Conservation (phyloP, 306 rosid genomes). For the Coriaria nepalensis region DNA sequence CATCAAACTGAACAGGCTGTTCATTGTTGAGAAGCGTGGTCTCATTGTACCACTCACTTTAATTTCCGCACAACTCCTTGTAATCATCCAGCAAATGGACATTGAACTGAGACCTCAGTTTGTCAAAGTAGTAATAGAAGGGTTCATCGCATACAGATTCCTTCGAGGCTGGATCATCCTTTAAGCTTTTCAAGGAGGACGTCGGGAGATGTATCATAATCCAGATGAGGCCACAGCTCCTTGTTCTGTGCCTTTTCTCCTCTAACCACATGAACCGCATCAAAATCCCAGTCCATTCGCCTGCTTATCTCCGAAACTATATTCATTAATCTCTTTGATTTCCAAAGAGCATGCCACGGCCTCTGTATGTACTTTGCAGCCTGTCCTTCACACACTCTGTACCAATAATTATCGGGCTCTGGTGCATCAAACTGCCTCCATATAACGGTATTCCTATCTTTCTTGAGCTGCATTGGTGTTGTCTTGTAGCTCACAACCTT, state of each 20-base stretch:
- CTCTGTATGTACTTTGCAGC: constrained; percentile 73
- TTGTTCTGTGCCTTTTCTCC: constrained; percentile 86
- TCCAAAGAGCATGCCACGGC: constrained; percentile 97
- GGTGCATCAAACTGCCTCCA: constrained; percentile 90
- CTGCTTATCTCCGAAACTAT: constrained; percentile 84
- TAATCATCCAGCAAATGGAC: constrained; percentile 92
- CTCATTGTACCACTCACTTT: constrained; percentile 94
- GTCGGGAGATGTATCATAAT: constrained; percentile 73
- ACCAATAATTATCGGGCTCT: constrained; percentile 97
- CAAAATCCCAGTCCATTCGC: constrained; percentile 94
- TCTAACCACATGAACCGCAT: constrained; percentile 80
- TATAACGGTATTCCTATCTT: constrained; percentile 54
- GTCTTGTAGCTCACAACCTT: constrained; percentile 59
- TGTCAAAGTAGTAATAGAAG: constrained; percentile 84
- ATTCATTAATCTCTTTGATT: constrained; percentile 94
- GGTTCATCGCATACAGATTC: constrained; percentile 73
- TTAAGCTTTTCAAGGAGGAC: constrained; percentile 54
- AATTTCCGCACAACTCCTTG: constrained; percentile 72
- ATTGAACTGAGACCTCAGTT: constrained; percentile 72
- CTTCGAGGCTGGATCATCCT: constrained; percentile 79
- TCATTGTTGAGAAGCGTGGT: constrained; percentile 54
- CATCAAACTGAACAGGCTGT: constrained; percentile 84
- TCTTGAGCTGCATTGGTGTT: constrained; percentile 74
- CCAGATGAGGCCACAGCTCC: constrained; percentile 89
- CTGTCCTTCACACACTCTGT: constrained; percentile 87